Evolutionary conservation across 129 eudicot species (phyloP).

Genomic region (Deinandra increscens): DNA sequence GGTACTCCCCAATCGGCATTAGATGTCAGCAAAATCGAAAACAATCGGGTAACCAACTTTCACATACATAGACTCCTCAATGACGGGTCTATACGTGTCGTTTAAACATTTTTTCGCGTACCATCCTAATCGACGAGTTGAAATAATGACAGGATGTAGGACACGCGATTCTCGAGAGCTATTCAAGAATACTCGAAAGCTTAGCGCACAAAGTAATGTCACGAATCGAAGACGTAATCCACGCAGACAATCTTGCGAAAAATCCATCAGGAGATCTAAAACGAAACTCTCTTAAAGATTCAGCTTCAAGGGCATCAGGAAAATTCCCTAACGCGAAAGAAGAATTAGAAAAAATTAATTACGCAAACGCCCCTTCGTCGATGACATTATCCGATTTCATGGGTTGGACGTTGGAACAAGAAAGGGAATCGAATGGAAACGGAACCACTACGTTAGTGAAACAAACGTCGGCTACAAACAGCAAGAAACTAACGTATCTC

Average conservation of each 20-base stretch:
- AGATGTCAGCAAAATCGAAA: slow-evolving; percentile 86
- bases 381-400: slow-evolving; percentile 89
- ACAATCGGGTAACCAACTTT: slow-evolving; percentile 59
- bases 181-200: slow-evolving; percentile 89
- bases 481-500: slow-evolving; percentile 54
- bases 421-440: slow-evolving; percentile 35
- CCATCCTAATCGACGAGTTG: background rate
- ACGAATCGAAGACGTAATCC: slow-evolving; percentile 82
- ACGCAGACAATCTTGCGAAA: slow-evolving; percentile 55
- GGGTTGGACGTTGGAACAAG: slow-evolving; percentile 65
- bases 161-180: slow-evolving; percentile 87
- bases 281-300: slow-evolving; percentile 35
- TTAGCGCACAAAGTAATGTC: slow-evolving; percentile 81
- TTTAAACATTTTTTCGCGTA: no score
- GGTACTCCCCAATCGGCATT: slow-evolving; percentile 83
- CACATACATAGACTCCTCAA: no score
- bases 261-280: slow-evolving; percentile 46
- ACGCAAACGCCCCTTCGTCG: slow-evolving; percentile 54
- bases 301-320: slow-evolving; percentile 29
- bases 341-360: slow-evolving; percentile 57
- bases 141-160: slow-evolving; percentile 66
- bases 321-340: slow-evolving; percentile 50
- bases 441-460: slow-evolving; percentile 32
- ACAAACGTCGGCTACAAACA: slow-evolving; percentile 37
- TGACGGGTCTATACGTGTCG: no score